Base-by-base conservation (phyloP, 352 stramenopile genomes). In the Globisporangium heterothallicum region DNA sequence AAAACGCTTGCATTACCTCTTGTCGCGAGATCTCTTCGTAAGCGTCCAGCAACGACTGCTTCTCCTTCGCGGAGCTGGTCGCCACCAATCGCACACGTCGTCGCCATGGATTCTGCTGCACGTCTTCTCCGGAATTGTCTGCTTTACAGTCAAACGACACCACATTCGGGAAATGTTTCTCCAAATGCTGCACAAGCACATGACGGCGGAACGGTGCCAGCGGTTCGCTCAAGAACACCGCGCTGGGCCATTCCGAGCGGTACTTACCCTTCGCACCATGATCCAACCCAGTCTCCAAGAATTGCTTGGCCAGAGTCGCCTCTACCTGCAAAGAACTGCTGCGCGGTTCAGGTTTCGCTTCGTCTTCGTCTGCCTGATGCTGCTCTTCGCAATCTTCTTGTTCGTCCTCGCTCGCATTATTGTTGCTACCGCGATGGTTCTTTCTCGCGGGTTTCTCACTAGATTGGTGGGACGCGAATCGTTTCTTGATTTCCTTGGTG, bases 121-220 rank as follows among this genome's bases (percentile, higher is more conserved):
- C 54, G 29, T 48, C 46, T 16, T 57, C 35, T 14, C 57, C 49
- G 12, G 59, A 48, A 51, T 92, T 89, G 55, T 92, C 80, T 6
- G 66, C 66, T n/a, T 55, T 59, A 54, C 80, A 92, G 55, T 92
- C 80, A 12, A 89, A 57, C n/a, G 67, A 60, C 16, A 78, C 2
- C 7, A 70, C 56, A 34, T 58, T 43, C 19, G 79, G 70, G 13
- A 86, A 65, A 40, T 68, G 45, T 29, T 71, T 71, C 30, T 68
- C 48, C 12, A 86, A 49, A 43, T 87, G 62, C 34, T 75, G 53
- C 42, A 86, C 65, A 14, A 89, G 40, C 5, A 78, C 72, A 41
- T 76, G 66, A 6, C 78, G 74, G 29, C 72, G 80, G 44, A 92
- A 89, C 0, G 79, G 79, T 4, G 77, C 69, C 16, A 84, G 58